Base-by-base conservation (phyloP, 1,284 basidiomycete species). In the Sutorius eximius region DNA sequence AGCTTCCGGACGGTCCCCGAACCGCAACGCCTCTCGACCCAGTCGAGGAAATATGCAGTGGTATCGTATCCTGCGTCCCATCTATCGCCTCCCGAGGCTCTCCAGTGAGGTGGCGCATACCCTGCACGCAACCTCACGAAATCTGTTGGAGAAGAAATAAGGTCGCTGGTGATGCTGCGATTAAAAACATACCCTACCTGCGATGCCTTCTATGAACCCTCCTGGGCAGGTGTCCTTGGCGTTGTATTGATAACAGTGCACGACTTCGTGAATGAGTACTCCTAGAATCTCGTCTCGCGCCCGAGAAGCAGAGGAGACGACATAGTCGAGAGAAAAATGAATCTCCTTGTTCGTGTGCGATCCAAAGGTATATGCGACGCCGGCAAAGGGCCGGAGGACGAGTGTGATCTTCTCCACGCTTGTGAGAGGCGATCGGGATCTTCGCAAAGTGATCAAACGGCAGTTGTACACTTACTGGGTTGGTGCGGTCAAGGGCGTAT, bases 21-120 rank as follows among this genome's bases (percentile, higher is more conserved):
- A 12, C 83, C 84, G 59, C 79, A 78, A 30, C 75, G 73, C 16
- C 66, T 68, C 65, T 88, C 85, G 61, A 89, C 71, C 86, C 86
- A 89, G 53, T 83, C 79, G 47, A 90, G 79, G 64, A 90, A 89
- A 67, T 81, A 89, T 2, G 78, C 87, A 0, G 88, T 90, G 27
- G 74, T 77, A 44, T 83, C 79, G 69, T 89, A 89, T 18, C 87
- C 87, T 18, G 78, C 83, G 58, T 90, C 88, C 88, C 88, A 90
- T 41, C 73, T 75, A 30, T 75, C 76, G 3, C 76, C 77, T 30
- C 66, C 65, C 5, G 59, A 63, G 22, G 67, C 75, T 46, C 66
- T 75, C 87, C 87, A 89, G 63, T 89, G 87, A 3, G 87, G 87
- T 1, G 87, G 86, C 0, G 69, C 73, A 34, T 82, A 75, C 8